Base-by-base conservation (phyloP, 306 rosid genomes). In the Rosa rugosa region DNA sequence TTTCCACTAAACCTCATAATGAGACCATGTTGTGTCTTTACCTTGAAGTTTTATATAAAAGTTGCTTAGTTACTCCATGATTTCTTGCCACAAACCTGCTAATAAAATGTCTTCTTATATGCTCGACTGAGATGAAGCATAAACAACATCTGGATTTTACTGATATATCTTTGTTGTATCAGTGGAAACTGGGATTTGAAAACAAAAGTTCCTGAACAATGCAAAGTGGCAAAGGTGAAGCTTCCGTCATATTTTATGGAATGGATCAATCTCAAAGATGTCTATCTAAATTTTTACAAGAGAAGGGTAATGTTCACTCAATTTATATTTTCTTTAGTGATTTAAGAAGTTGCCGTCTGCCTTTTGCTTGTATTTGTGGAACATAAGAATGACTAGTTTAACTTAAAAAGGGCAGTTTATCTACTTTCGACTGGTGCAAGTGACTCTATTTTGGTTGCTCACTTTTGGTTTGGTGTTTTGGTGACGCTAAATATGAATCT, bases 121-220 rank as follows among this genome's bases (percentile, higher is more conserved):
- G 50, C 53, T 49, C 70, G n/a, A 44, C 53, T 34, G 34, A 77
- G 50, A 34, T 36, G 59, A 50, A 51, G 57, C 40, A 56, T n/a
- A 36, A 53, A 6, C 47, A 46, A 57, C 38, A 46, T 38, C 38
- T 38, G 20, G 69, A 70, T 56, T 76, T 77, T 75, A 73, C 77
- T 79, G 64, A 75, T 47, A 11, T 57, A 18, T 44, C 64, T 51
- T 62, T 79, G 27, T 81, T 77, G 75, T 75, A 81, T 76, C 74
- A 92, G 97, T 84, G 99, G 99, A 86, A 94, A 94, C 86, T 94
- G 97, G 99, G 99, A 94, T 88, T 78, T 94, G 85, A 92, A 94
- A 85, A 94, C 97, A 77, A 93, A 94, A 89, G 87, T 92, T 79
- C 97, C 94, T 82, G 91, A 88, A 86, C 99, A 94, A 80, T 94